Evolutionary conservation across 2,329 filamentous ascomycete genomes (phyloP).

Genomic region (Sporothrix brunneoviolacea): DNA sequence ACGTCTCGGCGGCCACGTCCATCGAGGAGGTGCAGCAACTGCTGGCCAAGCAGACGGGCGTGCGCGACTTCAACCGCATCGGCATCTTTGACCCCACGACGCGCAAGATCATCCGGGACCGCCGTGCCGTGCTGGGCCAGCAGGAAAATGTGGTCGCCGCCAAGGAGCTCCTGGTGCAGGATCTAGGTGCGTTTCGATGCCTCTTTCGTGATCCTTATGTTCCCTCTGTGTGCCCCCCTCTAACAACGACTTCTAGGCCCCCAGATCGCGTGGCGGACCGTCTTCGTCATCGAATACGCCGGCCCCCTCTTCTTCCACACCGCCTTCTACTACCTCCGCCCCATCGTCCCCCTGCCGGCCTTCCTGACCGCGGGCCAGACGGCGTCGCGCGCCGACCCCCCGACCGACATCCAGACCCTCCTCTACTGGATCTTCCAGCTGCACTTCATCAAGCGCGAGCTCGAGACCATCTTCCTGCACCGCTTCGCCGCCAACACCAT

Average conservation of each 20-base stretch:
- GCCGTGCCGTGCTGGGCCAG: slow-evolving; percentile 45
- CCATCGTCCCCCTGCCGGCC: slow-evolving; percentile 52
- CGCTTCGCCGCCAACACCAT: slow-evolving; percentile 93
- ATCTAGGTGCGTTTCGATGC: slow-evolving; percentile 62
- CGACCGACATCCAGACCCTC: slow-evolving; percentile 60
- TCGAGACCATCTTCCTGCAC: slow-evolving; percentile 90
- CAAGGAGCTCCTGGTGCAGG: slow-evolving; percentile 75
- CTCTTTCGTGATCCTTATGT: neutral
- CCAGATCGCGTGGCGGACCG: slow-evolving; percentile 86
- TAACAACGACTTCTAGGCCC: slow-evolving; percentile 50
- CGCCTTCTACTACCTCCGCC: slow-evolving; percentile 64
- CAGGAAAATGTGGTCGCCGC: slow-evolving; percentile 41
- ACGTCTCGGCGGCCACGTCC: slow-evolving; percentile 44
- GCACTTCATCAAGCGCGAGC: slow-evolving; percentile 93
- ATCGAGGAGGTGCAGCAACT: slow-evolving; percentile 54
- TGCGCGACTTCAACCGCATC: slow-evolving; percentile 54
- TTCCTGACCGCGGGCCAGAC: slow-evolving; percentile 21
- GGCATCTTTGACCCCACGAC: slow-evolving; percentile 55
- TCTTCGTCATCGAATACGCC: slow-evolving; percentile 92
- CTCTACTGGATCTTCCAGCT: slow-evolving; percentile 65
- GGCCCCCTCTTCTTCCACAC: slow-evolving; percentile 86
- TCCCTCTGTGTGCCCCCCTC: neutral
- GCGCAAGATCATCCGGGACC: slow-evolving; percentile 58
- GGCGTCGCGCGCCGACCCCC: slow-evolving; percentile 32
- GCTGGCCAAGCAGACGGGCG: slow-evolving; percentile 44